Conservation (phyloP, 345 rosid genomes). For the Kandelia obovata region DNA sequence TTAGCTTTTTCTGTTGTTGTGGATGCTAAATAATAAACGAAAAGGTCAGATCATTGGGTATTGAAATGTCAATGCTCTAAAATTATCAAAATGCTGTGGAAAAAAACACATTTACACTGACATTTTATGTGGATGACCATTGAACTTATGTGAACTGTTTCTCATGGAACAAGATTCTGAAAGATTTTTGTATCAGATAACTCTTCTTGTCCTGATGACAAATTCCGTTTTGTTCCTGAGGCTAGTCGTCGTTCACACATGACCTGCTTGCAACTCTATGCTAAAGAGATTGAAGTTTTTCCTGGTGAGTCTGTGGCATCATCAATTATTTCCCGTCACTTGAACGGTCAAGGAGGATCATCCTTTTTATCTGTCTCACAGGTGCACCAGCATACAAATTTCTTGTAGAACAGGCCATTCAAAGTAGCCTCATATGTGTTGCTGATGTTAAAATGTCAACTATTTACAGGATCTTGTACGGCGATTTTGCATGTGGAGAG, state of each 20-base stretch:
- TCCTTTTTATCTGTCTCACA: constrained; percentile 44
- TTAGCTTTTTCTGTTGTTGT: constrained; percentile 10
- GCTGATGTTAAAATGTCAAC: constrained; percentile 11
- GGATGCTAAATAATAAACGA: background rate
- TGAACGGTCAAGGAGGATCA: constrained; percentile 51
- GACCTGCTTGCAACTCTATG: constrained; percentile 70
- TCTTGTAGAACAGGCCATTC: constrained; percentile 5
- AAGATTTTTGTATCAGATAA: constrained; percentile 56
- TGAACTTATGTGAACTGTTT: constrained; percentile 7
- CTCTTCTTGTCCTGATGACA: constrained; percentile 59
- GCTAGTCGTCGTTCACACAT: constrained; percentile 83
- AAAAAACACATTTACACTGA: background rate
- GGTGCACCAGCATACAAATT: constrained; percentile 34
- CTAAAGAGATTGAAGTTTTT: constrained; percentile 68
- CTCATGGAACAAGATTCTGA: constrained; percentile 39
- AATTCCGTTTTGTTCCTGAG: constrained; percentile 70
- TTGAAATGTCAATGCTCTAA: no score
- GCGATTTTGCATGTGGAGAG: constrained; percentile 88
- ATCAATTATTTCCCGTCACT: constrained; percentile 64
- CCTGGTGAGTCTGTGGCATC: constrained; percentile 84
- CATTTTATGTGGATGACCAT: constrained; percentile 5
- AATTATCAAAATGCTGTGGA: no score
- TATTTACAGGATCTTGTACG: constrained; percentile 74
- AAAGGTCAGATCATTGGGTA: no score
- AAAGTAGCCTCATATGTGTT: background rate